Percentiles rank a stretch among this genome's conserved stretches.
phyloP scores from a whole-genome alignment of 441 rosid genomes.

The Sinapis alba region DNA sequence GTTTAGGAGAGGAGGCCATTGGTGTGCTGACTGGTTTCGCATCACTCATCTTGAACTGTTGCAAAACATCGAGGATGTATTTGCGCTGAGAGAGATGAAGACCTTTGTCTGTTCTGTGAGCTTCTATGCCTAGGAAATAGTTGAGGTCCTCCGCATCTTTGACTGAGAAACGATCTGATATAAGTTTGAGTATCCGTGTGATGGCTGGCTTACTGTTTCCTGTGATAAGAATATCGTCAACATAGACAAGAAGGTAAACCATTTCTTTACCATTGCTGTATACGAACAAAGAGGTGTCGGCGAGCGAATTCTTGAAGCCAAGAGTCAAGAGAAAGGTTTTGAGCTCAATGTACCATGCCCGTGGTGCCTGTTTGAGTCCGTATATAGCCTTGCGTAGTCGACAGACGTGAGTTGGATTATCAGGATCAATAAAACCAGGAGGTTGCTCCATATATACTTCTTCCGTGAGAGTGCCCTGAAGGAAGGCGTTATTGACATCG shows the following conservation, averaged over 20 bases:
- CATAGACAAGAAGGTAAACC: background rate
- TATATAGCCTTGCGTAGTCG: background rate
- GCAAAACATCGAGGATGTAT: background rate
- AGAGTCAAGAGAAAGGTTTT: accelerated
- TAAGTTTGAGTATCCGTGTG: background rate
- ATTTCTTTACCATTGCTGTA: background rate
- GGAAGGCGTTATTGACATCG: background rate
- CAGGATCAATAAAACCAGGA: background rate
- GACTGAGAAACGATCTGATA: background rate
- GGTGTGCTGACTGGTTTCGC: background rate
- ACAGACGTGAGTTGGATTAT: background rate
- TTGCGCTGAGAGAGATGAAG: background rate
- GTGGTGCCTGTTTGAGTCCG: background rate
- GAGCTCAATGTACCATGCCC: background rate
- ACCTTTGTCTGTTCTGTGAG: background rate
- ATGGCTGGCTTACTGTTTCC: background rate
- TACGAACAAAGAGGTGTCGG: background rate
- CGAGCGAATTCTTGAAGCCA: background rate
- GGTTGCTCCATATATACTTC: background rate
- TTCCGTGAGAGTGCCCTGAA: background rate
- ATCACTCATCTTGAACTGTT: background rate
- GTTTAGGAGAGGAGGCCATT: background rate
- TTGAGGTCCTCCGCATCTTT: background rate
- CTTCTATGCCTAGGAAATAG: background rate
- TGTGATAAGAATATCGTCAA: background rate